Evolutionary conservation across 495 filamentous ascomycete species (phyloP).

Genomic region (Patellaria atrata): DNA sequence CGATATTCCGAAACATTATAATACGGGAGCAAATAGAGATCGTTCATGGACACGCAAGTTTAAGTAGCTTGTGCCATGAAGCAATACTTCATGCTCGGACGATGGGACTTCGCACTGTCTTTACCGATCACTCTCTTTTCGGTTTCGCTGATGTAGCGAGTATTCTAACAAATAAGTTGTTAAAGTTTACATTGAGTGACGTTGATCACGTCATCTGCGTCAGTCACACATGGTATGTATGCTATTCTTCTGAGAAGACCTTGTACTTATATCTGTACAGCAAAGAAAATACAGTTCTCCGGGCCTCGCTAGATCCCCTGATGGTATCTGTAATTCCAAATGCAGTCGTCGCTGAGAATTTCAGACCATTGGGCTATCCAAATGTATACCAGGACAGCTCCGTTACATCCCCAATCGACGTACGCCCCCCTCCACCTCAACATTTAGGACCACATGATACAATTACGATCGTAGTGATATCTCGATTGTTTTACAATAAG

Average conservation of each 20-base stretch:
- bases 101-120: constrained; percentile 90
- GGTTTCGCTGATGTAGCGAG: constrained; percentile 94
- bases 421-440: constrained; percentile 32
- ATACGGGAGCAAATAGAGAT: constrained; percentile 90
- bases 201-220: constrained; percentile 98
- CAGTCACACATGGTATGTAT: constrained; percentile 79
- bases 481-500: constrained; percentile 97
- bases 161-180: constrained; percentile 88
- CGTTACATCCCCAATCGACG: constrained; percentile 14
- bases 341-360: constrained; percentile 92
- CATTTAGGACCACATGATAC: constrained; percentile 63
- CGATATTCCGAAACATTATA: constrained; percentile 88
- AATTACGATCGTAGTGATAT: constrained; percentile 94
- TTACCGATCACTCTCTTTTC: constrained; percentile 96
- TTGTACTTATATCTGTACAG: constrained; percentile 30
- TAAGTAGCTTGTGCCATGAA: constrained; percentile 87
- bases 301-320: constrained; percentile 83
- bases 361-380: constrained; percentile 44
- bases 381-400: constrained; percentile 1
- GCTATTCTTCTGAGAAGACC: neutral
- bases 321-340: constrained; percentile 98
- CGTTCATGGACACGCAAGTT: constrained; percentile 85
- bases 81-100: constrained; percentile 90
- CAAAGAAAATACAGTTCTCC: constrained; percentile 95
- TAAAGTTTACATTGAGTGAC: constrained; percentile 92